Conservation (phyloP, 176 grass and related monocot species). For the Carex scoparia region DNA sequence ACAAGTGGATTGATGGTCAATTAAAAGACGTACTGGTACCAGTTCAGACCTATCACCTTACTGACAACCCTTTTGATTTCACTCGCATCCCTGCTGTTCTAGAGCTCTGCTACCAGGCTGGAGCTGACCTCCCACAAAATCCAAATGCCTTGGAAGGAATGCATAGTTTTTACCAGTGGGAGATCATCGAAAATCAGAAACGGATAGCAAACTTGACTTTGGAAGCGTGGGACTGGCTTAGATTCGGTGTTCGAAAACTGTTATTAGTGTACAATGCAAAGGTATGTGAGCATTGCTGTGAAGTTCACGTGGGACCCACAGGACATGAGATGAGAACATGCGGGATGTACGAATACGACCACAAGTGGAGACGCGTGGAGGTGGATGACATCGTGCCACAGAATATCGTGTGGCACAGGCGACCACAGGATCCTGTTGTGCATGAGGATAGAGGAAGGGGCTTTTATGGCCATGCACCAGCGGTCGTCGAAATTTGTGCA, state of each 20-base stretch:
- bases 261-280: constrained; percentile 82
- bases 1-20: constrained; percentile 46
- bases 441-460: constrained; percentile 49
- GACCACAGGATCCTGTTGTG: constrained; percentile 67
- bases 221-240: constrained; percentile 75
- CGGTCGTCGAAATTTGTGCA: constrained; percentile 66
- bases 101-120: constrained; percentile 84
- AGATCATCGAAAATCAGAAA: background rate
- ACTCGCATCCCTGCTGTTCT: constrained; percentile 55
- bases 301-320: constrained; percentile 73
- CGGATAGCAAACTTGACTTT: constrained; percentile 54
- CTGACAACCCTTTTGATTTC: constrained; percentile 67
- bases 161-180: background rate
- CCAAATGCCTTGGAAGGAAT: background rate
- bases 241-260: constrained; percentile 67
- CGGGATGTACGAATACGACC: constrained; percentile 68
- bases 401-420: constrained; percentile 73
- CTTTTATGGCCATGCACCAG: constrained; percentile 84
- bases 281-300: constrained; percentile 70
- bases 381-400: constrained; percentile 75
- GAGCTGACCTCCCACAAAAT: constrained; percentile 43
- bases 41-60: constrained; percentile 57
- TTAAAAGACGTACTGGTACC: constrained; percentile 64
- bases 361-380: constrained; percentile 66
- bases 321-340: constrained; percentile 79